phyloP scores from a whole-genome alignment of 768 basidiomycete species.

The Russula virescens region DNA sequence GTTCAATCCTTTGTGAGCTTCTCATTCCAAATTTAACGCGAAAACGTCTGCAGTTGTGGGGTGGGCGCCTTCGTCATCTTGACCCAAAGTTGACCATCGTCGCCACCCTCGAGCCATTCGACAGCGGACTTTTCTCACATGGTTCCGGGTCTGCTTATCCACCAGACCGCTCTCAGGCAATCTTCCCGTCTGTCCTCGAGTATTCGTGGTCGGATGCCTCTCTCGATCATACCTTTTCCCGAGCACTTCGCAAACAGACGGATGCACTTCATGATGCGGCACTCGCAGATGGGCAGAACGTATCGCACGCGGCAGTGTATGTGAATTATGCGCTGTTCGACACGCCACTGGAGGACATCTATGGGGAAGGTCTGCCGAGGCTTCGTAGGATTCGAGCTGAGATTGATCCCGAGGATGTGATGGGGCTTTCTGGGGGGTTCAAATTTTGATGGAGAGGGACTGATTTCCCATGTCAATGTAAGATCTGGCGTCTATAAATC shows the following conservation, averaged over 20 bases:
- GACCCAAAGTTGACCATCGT: background rate
- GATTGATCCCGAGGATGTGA: constrained; percentile 26
- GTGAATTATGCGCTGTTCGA: constrained; percentile 22
- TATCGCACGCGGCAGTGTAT: constrained; percentile 16
- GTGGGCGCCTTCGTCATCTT: background rate
- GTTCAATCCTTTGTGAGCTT: background rate
- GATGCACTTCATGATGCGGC: constrained; percentile 3
- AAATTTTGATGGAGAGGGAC: too few species aligned
- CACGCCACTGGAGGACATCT: constrained; percentile 20
- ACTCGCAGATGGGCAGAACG: constrained; percentile 25
- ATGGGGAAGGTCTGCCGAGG: constrained; percentile 20
- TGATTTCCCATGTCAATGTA: too few species aligned
- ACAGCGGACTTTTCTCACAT: background rate
- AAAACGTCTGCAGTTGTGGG: constrained; percentile 2
- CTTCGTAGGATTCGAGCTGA: constrained; percentile 7
- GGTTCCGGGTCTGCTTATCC: constrained; percentile 19
- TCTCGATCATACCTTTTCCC: constrained; percentile 38
- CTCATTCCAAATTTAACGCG: background rate
- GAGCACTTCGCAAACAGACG: constrained; percentile 30
- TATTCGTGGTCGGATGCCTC: constrained; percentile 16
- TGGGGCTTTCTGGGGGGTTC: constrained; percentile 26
- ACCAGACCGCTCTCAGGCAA: constrained; percentile 6
- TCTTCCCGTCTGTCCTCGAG: constrained; percentile 1
- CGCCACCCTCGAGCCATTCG: background rate
- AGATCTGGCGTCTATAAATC: too few species aligned